These are phyloP conservation scores for Paramarasmius palmivorus DNA, from an alignment of 1,284 basidiomycete species.

Conservation along the genomic window DNA sequence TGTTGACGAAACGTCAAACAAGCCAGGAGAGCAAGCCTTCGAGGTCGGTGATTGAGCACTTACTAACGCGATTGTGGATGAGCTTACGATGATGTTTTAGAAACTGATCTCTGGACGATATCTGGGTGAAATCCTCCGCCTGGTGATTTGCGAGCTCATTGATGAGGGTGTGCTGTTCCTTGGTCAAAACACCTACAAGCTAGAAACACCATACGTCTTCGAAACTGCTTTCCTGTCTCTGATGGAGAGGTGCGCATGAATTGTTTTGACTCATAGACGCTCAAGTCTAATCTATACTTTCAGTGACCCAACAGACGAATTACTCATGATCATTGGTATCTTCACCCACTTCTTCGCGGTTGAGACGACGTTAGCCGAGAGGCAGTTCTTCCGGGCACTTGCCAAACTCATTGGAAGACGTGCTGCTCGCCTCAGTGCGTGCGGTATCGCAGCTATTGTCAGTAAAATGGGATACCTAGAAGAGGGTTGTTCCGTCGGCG, in stretches of 20 bases:
- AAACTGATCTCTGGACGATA: slow-evolving; percentile 99
- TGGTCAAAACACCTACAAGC: slow-evolving; percentile 97
- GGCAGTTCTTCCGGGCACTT: slow-evolving; percentile 93
- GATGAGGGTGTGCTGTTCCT: slow-evolving; percentile 97
- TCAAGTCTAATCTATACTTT: neutral
- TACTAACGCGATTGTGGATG: neutral
- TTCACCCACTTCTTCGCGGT: slow-evolving; percentile 95
- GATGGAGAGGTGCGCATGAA: slow-evolving; percentile 77
- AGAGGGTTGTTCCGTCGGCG: slow-evolving; percentile 86
- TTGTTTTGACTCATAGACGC: neutral
- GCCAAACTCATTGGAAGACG: slow-evolving; percentile 89
- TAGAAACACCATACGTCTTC: slow-evolving; percentile 89
- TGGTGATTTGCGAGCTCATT: slow-evolving; percentile 94
- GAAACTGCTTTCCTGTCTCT: slow-evolving; percentile 97
- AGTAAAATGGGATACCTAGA: slow-evolving; percentile 91
- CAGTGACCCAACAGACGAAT: slow-evolving; percentile 96
- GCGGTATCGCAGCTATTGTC: slow-evolving; percentile 93
- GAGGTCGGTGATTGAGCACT: slow-evolving; percentile 48
- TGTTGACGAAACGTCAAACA: slow-evolving; percentile 95
- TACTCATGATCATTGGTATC: slow-evolving; percentile 94
- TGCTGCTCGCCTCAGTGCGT: slow-evolving; percentile 86
- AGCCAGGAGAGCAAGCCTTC: slow-evolving; percentile 93
- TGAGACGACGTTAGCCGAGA: slow-evolving; percentile 91
- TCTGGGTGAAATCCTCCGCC: slow-evolving; percentile 93
- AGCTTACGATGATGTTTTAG: slow-evolving; percentile 48